Conservation (phyloP, 2,329 filamentous ascomycete genomes). For the Stachybotrys chartarum region DNA sequence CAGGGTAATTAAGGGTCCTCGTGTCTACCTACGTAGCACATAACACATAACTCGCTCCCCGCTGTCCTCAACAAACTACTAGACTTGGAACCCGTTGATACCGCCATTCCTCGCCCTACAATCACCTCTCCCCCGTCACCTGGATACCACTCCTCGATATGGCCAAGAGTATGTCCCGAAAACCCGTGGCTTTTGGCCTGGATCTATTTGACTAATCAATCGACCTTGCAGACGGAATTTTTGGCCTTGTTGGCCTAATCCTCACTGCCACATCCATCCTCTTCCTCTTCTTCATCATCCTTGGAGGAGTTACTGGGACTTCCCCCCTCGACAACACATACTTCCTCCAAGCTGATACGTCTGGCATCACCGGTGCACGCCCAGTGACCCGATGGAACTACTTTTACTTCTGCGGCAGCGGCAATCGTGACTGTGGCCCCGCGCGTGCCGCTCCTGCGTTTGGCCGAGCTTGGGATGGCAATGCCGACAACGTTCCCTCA, state of each 20-base stretch:
- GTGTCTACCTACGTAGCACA: neutral
- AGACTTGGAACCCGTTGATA: neutral
- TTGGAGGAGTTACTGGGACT: constrained; percentile 42
- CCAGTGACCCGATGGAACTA: constrained; percentile 77
- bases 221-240: constrained; percentile 25
- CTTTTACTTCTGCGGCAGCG: constrained; percentile 70
- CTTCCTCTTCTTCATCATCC: constrained; percentile 52
- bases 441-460: constrained; percentile 59
- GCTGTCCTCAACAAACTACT: neutral
- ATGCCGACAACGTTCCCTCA: constrained; percentile 35
- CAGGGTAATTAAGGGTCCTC: neutral
- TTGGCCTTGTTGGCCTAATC: constrained; percentile 36
- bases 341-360: constrained; percentile 77
- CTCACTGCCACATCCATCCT: constrained; percentile 45
- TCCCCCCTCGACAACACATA: constrained; percentile 66
- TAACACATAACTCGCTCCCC: neutral
- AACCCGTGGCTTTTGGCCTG: neutral
- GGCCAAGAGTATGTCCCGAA: constrained; percentile 14
- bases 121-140: neutral
- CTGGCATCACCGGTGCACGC: constrained; percentile 62
- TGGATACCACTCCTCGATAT: constrained; percentile 4
- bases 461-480: constrained; percentile 59
- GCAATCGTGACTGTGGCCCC: constrained; percentile 56
- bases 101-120: neutral
- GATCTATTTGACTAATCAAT: neutral